Conservation (phyloP, 257 asterid genomes). For the Penstemon barbatus region DNA sequence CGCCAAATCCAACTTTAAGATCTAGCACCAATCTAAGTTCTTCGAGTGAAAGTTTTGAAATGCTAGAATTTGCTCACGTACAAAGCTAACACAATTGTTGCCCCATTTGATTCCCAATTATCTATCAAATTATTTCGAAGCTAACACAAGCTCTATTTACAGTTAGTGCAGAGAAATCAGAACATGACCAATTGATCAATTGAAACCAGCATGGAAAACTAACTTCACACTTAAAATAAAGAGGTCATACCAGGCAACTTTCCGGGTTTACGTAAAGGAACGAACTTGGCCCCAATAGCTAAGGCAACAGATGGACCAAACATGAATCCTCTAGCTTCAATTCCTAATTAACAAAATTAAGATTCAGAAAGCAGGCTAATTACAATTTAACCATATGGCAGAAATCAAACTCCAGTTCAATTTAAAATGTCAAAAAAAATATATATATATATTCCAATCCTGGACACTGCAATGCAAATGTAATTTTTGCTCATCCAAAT, state of each 20-base stretch:
- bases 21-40: slow-evolving; percentile 11
- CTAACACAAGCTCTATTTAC: no score
- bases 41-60: no score
- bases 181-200: not conserved
- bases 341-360: slow-evolving; percentile 38
- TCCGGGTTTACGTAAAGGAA: slow-evolving; percentile 72
- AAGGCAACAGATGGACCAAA: slow-evolving; percentile 79
- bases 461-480: not conserved
- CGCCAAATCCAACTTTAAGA: slow-evolving; percentile 14
- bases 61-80: no score
- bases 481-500: not conserved
- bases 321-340: slow-evolving; percentile 85
- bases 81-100: no score
- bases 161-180: no score
- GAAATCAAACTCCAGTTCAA: not conserved
- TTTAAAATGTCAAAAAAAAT: not conserved
- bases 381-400: no score
- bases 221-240: not conserved
- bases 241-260: slow-evolving; percentile 64
- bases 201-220: no score
- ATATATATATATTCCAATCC: not conserved
- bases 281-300: slow-evolving; percentile 84
- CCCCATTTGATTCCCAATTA: no score
- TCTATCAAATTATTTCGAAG: no score
- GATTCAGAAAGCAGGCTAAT: not conserved